phyloP scores from a whole-genome alignment of 2,329 filamentous ascomycete species.

The Colletotrichum abscissum region DNA sequence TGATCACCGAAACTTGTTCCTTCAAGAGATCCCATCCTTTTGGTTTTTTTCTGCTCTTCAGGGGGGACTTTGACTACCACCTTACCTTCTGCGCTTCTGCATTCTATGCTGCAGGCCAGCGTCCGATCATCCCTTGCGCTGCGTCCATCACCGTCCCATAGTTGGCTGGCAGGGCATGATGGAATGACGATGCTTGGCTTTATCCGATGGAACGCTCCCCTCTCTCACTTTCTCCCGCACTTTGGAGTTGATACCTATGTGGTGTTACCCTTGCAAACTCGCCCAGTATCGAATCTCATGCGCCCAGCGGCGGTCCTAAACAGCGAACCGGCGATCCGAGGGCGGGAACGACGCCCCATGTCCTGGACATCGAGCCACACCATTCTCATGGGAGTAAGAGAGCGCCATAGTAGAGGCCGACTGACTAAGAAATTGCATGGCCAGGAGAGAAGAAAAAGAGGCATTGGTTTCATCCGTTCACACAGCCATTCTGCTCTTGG shows the following conservation, averaged over 20 bases:
- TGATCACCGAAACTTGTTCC: constrained; percentile 34
- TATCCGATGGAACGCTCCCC: no score
- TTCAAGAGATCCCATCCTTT: background rate
- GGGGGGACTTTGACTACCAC: background rate
- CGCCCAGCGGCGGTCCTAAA: constrained; percentile 21
- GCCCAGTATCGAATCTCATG: constrained; percentile 28
- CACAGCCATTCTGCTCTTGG: background rate
- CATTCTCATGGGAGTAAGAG: background rate
- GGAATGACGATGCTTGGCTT: no score
- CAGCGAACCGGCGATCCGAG: constrained; percentile 20
- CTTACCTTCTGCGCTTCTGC: background rate
- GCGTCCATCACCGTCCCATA: constrained; percentile 2
- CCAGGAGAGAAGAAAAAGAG: background rate
- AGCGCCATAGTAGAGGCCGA: background rate
- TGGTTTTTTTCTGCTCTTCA: background rate
- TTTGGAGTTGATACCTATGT: background rate
- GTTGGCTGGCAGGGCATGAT: no score
- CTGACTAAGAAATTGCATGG: background rate
- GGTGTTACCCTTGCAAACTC: background rate
- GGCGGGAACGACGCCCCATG: constrained; percentile 1
- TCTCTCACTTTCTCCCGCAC: no score
- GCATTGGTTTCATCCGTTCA: background rate
- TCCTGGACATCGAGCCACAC: background rate
- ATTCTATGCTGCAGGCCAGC: background rate
- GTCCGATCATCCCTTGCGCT: background rate